Percentiles rank a stretch among this genome's conserved stretches.
Conservation (phyloP, 768 basidiomycete genomes). For the Mycena sanguinolenta region DNA sequence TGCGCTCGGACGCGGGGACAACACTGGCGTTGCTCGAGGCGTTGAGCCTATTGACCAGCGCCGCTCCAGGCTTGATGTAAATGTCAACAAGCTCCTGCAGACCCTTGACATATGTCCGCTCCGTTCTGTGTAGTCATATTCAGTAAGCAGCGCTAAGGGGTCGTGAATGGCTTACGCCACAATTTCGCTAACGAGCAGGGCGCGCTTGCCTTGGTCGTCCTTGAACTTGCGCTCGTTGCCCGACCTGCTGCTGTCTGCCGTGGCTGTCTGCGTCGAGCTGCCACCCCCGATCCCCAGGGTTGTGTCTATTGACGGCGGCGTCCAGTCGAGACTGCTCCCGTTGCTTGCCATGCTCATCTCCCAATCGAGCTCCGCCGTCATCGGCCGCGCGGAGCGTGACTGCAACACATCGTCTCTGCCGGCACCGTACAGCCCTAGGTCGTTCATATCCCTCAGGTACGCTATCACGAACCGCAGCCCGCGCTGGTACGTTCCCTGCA, state of each 20-base stretch:
- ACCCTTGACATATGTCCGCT: slow-evolving; percentile 95
- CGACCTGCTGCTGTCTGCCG: slow-evolving; percentile 81
- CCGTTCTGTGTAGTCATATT: slow-evolving; percentile 71
- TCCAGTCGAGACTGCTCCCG: slow-evolving; percentile 57
- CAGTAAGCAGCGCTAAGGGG: slow-evolving; percentile 22
- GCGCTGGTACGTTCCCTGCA: slow-evolving; percentile 78
- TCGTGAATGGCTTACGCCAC: slow-evolving; percentile 73
- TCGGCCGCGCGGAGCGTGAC: slow-evolving; percentile 74
- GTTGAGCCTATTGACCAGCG: slow-evolving; percentile 76
- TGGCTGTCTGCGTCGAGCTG: slow-evolving; percentile 73
- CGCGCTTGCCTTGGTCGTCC: slow-evolving; percentile 89
- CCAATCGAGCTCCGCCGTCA: slow-evolving; percentile 69
- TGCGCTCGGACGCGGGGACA: slow-evolving; percentile 87
- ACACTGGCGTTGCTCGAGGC: slow-evolving; percentile 85
- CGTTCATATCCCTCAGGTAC: slow-evolving; percentile 95
- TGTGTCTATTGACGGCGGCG: slow-evolving; percentile 75
- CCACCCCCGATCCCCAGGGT: slow-evolving; percentile 72
- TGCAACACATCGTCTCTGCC: slow-evolving; percentile 58
- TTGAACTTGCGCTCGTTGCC: slow-evolving; percentile 90
- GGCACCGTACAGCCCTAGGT: slow-evolving; percentile 79
- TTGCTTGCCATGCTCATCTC: slow-evolving; percentile 69
- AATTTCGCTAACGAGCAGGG: slow-evolving; percentile 90
- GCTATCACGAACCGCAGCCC: slow-evolving; percentile 95
- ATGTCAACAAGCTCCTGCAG: slow-evolving; percentile 94
- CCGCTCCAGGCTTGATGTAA: slow-evolving; percentile 89